These are phyloP conservation scores for Ogataea nakhonphanomensis DNA, from an alignment of 805 yeast species.

Conservation along the genomic window DNA sequence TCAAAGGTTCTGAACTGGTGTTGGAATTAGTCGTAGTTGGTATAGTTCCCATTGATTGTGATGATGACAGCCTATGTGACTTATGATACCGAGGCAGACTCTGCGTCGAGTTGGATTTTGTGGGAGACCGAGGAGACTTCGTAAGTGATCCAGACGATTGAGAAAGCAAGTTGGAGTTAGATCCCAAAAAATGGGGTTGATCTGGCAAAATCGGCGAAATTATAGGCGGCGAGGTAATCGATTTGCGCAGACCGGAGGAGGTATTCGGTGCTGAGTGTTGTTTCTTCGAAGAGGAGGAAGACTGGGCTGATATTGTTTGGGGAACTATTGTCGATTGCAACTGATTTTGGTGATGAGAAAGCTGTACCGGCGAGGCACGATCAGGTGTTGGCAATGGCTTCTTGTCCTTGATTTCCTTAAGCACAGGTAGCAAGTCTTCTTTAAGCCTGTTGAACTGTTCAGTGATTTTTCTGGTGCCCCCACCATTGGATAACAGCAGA, in stretches of 20 bases:
- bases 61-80: conserved; percentile 8
- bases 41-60: conserved; percentile 13
- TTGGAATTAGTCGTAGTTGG: conserved; percentile 4
- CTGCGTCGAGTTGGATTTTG: conserved; percentile 5
- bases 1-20: conserved; percentile 58
- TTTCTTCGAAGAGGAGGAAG: conserved; percentile 2
- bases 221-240: conserved; percentile 19
- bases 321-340: conserved; percentile 23
- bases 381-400: conserved; percentile 67
- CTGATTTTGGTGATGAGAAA: conserved; percentile 23
- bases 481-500: conserved; percentile 10
- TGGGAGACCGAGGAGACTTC: conserved; percentile 9
- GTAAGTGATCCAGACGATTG: conserved; percentile 2
- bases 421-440: conserved; percentile 62
- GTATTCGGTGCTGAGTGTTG: conserved; percentile 6
- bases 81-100: conserved; percentile 8
- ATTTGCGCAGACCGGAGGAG: conserved; percentile 9
- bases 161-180: conserved; percentile 1
- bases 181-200: conserved; percentile 5
- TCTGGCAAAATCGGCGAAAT: conserved; percentile 19
- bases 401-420: conserved; percentile 58
- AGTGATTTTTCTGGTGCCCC: conserved; percentile 36
- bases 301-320: conserved; percentile 15
- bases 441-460: conserved; percentile 56
- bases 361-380: conserved; percentile 10